phyloP scores from a whole-genome alignment of 2,329 filamentous ascomycete species.

The Pseudonectria buxi region DNA sequence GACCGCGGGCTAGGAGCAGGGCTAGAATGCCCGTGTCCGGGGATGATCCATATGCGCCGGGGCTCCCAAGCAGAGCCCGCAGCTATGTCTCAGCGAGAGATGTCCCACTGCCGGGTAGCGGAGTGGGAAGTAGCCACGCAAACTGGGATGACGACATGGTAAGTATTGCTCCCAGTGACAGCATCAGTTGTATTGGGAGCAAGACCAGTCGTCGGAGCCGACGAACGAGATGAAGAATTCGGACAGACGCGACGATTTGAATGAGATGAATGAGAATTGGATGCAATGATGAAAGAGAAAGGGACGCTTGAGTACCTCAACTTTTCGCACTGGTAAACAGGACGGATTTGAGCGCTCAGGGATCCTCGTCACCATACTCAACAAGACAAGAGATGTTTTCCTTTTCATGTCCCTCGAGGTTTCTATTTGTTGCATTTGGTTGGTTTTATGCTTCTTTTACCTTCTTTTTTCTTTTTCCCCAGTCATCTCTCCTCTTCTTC shows the following conservation, averaged over 20 bases:
- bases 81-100: slow-evolving; percentile 27
- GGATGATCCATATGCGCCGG: slow-evolving; percentile 10
- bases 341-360: too few species aligned
- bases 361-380: too few species aligned
- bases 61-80: slow-evolving; percentile 16
- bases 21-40: slow-evolving; percentile 13
- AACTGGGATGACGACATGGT: slow-evolving; percentile 42
- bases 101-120: slow-evolving; percentile 35
- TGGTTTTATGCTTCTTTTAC: too few species aligned
- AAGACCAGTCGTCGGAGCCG: slow-evolving; percentile 21
- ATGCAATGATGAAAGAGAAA: not conserved
- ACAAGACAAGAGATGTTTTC: too few species aligned
- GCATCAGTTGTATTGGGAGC: slow-evolving; percentile 54
- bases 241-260: not conserved
- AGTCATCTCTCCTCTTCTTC: too few species aligned
- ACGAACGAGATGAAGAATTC: slow-evolving; percentile 14
- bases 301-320: too few species aligned
- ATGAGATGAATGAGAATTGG: slow-evolving; percentile 6
- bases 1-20: slow-evolving; percentile 26
- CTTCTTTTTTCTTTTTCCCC: too few species aligned
- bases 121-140: slow-evolving; percentile 33
- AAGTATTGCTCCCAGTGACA: slow-evolving; percentile 54
- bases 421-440: too few species aligned
- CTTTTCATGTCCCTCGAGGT: too few species aligned
- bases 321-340: too few species aligned